Conservation (phyloP, 2,329 filamentous ascomycete species). For the Shiraia sp. region DNA sequence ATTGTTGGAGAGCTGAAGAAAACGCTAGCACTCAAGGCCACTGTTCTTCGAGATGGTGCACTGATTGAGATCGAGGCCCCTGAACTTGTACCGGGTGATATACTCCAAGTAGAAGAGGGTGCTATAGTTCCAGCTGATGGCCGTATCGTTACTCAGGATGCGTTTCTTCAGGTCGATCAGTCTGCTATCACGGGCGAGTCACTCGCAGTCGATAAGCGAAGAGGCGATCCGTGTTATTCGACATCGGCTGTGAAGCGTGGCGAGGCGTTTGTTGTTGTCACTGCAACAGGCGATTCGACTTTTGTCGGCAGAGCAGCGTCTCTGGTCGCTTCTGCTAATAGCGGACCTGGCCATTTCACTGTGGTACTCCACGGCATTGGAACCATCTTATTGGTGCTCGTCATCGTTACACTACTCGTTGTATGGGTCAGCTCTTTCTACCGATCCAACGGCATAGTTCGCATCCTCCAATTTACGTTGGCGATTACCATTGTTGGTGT, state of each 20-base stretch:
- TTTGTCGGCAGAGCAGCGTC: conserved; percentile 89
- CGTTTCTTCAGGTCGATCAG: conserved; percentile 88
- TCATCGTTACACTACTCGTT: conserved; percentile 77
- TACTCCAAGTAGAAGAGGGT: conserved; percentile 86
- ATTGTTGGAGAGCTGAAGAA: conserved; percentile 92
- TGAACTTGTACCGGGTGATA: conserved; percentile 87
- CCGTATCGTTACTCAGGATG: conserved; percentile 79
- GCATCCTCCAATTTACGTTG: conserved; percentile 81
- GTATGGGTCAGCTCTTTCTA: conserved; percentile 91
- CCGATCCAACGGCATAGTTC: conserved; percentile 77
- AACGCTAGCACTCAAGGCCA: conserved; percentile 84
- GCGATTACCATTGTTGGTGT: conserved; percentile 92
- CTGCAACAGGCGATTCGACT: conserved; percentile 84
- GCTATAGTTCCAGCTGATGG: conserved; percentile 91
- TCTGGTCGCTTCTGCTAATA: conserved; percentile 75
- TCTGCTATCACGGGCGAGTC: conserved; percentile 92
- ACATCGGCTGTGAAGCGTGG: conserved; percentile 91
- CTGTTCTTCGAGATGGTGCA: conserved; percentile 79
- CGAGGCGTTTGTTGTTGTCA: conserved; percentile 80
- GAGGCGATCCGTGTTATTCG: conserved; percentile 78
- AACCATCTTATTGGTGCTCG: conserved; percentile 76
- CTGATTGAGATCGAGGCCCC: conserved; percentile 80
- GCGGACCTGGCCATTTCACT: conserved; percentile 83
- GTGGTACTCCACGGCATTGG: conserved; percentile 88
- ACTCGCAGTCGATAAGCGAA: conserved; percentile 86